Percentiles rank a stretch among this genome's conserved stretches.
Conservation (phyloP, 108 stramenopile genomes). For the Epithemia pelagica region DNA sequence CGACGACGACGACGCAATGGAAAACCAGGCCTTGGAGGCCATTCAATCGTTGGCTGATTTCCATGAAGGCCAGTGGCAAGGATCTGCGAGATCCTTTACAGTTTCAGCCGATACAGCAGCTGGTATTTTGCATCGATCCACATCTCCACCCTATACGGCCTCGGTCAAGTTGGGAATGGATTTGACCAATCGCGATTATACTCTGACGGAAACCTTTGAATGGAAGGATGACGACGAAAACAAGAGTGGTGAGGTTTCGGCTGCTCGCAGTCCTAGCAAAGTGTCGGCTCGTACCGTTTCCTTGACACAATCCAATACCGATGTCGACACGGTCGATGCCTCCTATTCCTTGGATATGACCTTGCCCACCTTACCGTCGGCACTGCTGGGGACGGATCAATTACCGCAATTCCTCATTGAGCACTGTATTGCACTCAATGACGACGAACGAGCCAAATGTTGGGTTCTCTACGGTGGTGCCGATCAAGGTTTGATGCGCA, state of each 20-base stretch:
- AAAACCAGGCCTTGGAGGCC: slow-evolving; percentile 28
- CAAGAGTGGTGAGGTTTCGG: background rate
- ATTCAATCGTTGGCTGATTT: slow-evolving; percentile 33
- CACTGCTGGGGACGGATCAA: slow-evolving; percentile 27
- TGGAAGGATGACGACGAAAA: slow-evolving; percentile 22
- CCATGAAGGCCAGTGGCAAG: slow-evolving; percentile 49
- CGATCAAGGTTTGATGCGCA: slow-evolving; percentile 31
- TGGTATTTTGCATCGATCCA: slow-evolving; percentile 45
- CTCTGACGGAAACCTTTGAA: slow-evolving; percentile 32
- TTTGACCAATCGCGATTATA: slow-evolving; percentile 15
- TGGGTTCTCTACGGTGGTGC: slow-evolving; percentile 45
- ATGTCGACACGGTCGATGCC: slow-evolving; percentile 76
- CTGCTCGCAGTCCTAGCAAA: slow-evolving; percentile 1
- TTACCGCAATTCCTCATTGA: slow-evolving; percentile 44
- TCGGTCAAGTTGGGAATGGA: slow-evolving; percentile 42
- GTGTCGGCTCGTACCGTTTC: slow-evolving; percentile 32
- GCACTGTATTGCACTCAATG: slow-evolving; percentile 58
- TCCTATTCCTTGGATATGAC: slow-evolving; percentile 35
- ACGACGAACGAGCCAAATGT: slow-evolving; percentile 47
- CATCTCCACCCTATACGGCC: slow-evolving; percentile 40
- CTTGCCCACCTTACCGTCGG: slow-evolving; percentile 3
- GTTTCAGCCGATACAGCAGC: slow-evolving; percentile 63
- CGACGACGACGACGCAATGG: too few species aligned
- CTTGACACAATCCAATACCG: slow-evolving; percentile 36
- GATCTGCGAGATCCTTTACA: slow-evolving; percentile 51